Base-by-base conservation (phyloP, 179 eudicot genomes). In the Amaranthus tricolor region DNA sequence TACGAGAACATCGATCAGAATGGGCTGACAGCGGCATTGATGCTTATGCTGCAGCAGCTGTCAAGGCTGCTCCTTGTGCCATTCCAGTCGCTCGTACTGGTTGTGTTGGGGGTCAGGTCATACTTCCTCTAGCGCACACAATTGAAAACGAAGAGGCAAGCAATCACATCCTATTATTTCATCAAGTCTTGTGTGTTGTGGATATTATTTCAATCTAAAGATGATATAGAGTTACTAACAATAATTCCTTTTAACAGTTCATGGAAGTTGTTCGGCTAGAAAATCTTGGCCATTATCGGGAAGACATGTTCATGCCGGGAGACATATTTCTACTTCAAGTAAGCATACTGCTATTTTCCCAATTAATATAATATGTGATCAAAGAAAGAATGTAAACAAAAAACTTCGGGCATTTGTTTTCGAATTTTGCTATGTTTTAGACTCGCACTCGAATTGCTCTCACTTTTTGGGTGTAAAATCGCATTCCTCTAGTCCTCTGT, bases 121-220 rank as follows among this genome's bases (percentile, higher is more conserved):
- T 94, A 79, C 92, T 94, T 89, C 98, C 98, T 62, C 86, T 94
- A 9, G 98, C 97, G 51, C 98, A 89, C 78, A 94, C 98, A n/a
- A 89, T 92, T 54, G 98, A 94, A 80, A 91, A 94, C 68, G 97
- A 94, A 92, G 97, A 94, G 97, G 98, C 81, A 74, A 77, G 79
- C 55, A 20, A 49, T 52, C 3, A 11, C 8, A 20, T 66, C 44
- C 2, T 21, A 14, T 52, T 50, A 9, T 5, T 12, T 60, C 8
- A 31, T 31, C 16, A 15, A 7, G 10, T 24, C 7, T 73, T 76
- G 31, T 20, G 58, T 72, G 24, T 21, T 17, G 31, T 76, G 70
- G 58, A 1, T 65, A 49, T 62, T 10, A 24, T 69, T 31, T 31
- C 40, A 31, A 31, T 31, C 40, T 31, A 31, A 31, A 50, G 11